Base-by-base conservation (phyloP, 2,329 filamentous ascomycete species). In the Tolypocladium album region DNA sequence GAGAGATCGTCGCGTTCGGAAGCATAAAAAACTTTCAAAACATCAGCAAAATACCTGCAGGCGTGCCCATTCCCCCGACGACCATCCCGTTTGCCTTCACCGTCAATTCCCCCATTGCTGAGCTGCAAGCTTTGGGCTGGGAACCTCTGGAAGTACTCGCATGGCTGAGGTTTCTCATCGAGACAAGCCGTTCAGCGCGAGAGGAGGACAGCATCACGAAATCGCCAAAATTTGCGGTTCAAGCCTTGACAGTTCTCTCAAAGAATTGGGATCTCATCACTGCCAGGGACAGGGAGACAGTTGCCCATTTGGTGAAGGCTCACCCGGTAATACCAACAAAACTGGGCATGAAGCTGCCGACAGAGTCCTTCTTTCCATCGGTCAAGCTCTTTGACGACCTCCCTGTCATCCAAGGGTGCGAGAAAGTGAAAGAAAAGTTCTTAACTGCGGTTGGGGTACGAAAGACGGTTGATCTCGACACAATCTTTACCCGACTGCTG, bases 311-410 rank as follows among this genome's bases (percentile, higher is more conserved):
- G 5, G 76, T 97, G 3, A 82, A 85, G 58, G 76, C 81, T 2
- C 80, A 88, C 57, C 83, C 90, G 0, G 83, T 96, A 36, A 90
- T 99, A 69, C 94, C 94, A 0, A 97, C 94, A 0, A 97, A 91
- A 70, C 75, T 87, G 64, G 94, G 94, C 9, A 95, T 99, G 92
- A 88, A 80, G 66, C 89, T 84, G 65, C 94, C 94, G 5, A 76
- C 79, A 3, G 92, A 97, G 64, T 87, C 94, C 0, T 99, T 97
- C 72, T 97, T 99, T 69, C 86, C 90, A 2, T 88, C 85, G n/a
- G 94, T 99, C 43, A 94, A 91, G 71, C 78, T 99, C 0, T 99
- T 99, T 68, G 92, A 97, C 63, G 94, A 99, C 70, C 78, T 99
- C 20, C 92, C 94, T 0, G 87, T 88, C 15, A 86, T 97, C 1